phyloP scores from a whole-genome alignment of 768 basidiomycete genomes.

The Rhizopogon roseolus region DNA sequence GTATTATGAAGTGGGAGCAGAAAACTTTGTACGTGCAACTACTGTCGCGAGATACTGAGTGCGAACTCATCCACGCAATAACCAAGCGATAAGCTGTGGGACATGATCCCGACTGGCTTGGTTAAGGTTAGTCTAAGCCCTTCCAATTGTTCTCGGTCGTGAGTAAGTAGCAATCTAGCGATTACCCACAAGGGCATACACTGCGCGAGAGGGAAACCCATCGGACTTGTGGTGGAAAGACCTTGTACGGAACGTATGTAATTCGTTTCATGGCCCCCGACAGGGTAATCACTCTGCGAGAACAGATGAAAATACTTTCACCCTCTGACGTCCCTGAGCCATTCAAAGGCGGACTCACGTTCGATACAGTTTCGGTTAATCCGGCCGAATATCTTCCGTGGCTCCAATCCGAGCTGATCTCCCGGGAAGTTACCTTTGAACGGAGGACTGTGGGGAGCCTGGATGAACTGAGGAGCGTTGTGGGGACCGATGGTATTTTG shows the following conservation, averaged over 20 bases:
- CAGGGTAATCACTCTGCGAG: not conserved
- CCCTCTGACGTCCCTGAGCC: conserved; percentile 30
- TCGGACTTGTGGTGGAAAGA: conserved; percentile 34
- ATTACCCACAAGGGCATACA: conserved; percentile 34
- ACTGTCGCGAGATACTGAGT: too few species aligned
- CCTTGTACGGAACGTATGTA: conserved; percentile 34
- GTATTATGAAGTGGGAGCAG: conserved; percentile 33
- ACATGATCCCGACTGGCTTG: conserved; percentile 39
- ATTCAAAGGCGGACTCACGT: conserved; percentile 34
- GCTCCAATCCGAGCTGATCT: conserved; percentile 36
- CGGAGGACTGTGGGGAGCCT: conserved; percentile 37
- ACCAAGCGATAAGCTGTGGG: conserved; percentile 41
- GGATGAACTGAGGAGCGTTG: conserved; percentile 39
- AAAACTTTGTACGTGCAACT: conserved; percentile 38
- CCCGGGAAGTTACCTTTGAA: conserved; percentile 39
- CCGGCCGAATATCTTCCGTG: conserved; percentile 47
- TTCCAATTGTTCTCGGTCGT: not conserved
- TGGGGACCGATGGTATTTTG: conserved; percentile 34
- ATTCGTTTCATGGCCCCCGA: not conserved
- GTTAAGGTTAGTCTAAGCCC: conserved; percentile 27
- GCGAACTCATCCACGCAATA: conserved; percentile 5
- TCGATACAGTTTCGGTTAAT: conserved; percentile 43
- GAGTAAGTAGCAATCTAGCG: conserved; percentile 21
- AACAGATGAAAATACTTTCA: conserved; percentile 29
- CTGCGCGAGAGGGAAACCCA: conserved; percentile 9